Evolutionary conservation across 179 eudicot genomes (phyloP).

Genomic region (Nepenthes alata): DNA sequence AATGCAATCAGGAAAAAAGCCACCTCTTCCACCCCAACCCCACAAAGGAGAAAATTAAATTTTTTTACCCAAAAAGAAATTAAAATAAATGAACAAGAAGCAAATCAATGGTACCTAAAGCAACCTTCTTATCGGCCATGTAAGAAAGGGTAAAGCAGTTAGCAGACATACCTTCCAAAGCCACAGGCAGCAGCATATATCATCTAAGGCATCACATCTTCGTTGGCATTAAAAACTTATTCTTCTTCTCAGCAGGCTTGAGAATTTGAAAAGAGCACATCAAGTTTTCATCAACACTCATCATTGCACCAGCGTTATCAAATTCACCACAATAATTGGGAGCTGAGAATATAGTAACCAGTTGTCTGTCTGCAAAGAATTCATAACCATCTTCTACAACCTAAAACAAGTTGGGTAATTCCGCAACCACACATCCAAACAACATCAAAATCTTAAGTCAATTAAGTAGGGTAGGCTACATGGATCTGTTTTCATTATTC

Average conservation of each 20-base stretch:
- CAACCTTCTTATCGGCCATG: no score
- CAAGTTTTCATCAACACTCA: constrained; percentile 80
- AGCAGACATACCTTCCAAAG: constrained; percentile 4
- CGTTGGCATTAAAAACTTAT: constrained; percentile 61
- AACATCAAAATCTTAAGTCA: no score
- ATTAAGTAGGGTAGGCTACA: no score
- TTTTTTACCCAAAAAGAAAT: no score
- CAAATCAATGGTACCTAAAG: no score
- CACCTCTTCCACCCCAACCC: no score
- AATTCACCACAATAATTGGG: constrained; percentile 93
- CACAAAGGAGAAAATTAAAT: no score
- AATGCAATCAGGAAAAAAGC: no score
- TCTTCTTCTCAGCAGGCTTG: constrained; percentile 84
- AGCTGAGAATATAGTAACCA: constrained; percentile 87
- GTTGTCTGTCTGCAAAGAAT: constrained; percentile 92
- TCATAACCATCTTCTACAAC: constrained; percentile 99
- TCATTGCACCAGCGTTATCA: constrained; percentile 94
- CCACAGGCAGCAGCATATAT: constrained; percentile 1
- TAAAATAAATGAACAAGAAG: no score
- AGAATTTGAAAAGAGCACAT: constrained; percentile 91
- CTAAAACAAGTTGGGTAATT: constrained; percentile 22
- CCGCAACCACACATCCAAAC: constrained; percentile 3
- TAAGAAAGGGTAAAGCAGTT: no score
- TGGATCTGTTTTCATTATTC: no score
- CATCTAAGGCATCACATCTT: constrained; percentile 42